Conservation (phyloP, 108 stramenopile genomes). For the Asterionellopsis glacialis region DNA sequence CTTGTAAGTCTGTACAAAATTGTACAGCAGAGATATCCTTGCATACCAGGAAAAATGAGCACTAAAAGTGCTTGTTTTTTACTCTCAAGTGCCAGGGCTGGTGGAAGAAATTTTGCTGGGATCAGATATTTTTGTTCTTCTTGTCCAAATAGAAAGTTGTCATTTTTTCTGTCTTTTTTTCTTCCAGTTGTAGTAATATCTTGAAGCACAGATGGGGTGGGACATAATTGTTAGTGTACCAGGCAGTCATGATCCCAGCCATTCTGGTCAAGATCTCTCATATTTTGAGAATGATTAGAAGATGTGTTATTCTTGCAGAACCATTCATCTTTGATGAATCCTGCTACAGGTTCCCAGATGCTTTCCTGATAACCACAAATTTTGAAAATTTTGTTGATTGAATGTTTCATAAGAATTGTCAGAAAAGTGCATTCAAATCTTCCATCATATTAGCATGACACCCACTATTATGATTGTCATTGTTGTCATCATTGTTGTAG, state of each 20-base stretch:
- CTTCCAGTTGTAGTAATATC: too few species aligned
- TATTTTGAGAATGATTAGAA: slow-evolving; percentile 10
- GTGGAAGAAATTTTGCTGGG: too few species aligned
- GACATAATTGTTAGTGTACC: slow-evolving; percentile 3
- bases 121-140: too few species aligned
- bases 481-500: too few species aligned
- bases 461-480: slow-evolving; percentile 9
- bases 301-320: slow-evolving; percentile 21
- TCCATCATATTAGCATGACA: background rate
- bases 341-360: slow-evolving; percentile 55
- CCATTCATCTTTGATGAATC: slow-evolving; percentile 45
- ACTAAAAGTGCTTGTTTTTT: too few species aligned
- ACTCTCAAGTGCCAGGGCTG: too few species aligned
- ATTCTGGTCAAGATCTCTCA: slow-evolving; percentile 6
- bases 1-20: too few species aligned
- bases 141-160: too few species aligned
- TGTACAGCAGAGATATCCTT: too few species aligned
- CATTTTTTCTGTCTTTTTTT: too few species aligned
- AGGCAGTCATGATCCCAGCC: slow-evolving; percentile 14
- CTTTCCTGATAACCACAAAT: slow-evolving; percentile 60
- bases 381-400: slow-evolving; percentile 63
- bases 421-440: background rate
- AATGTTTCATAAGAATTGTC: slow-evolving; percentile 1
- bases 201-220: too few species aligned
- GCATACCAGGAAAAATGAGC: too few species aligned